phyloP scores from a whole-genome alignment of 352 stramenopile genomes.

The Phytopythium helicoides region DNA sequence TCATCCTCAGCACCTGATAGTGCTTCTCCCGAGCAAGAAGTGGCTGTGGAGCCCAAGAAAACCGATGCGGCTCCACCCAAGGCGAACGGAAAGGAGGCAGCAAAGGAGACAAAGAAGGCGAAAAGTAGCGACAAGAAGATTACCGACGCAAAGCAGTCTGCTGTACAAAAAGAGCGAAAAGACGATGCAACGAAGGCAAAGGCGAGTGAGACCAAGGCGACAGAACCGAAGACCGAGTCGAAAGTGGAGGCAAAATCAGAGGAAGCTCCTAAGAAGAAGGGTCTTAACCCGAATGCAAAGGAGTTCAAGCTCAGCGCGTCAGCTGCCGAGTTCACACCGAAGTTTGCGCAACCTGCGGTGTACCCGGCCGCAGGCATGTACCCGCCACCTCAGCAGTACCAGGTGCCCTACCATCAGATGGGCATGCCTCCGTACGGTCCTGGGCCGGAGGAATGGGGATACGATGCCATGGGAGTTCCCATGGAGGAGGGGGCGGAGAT shows the following conservation, averaged over 20 bases:
- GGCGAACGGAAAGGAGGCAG: slow-evolving; percentile 18
- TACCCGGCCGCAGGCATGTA: slow-evolving; percentile 42
- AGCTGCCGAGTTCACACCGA: slow-evolving; percentile 69
- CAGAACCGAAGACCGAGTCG: slow-evolving; percentile 1
- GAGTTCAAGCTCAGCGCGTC: slow-evolving; percentile 82
- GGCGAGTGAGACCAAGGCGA: slow-evolving; percentile 1
- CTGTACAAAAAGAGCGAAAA: not conserved
- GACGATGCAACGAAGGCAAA: slow-evolving; percentile 2
- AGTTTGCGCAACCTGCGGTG: slow-evolving; percentile 30
- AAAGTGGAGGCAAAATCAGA: slow-evolving; percentile 11
- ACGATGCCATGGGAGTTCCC: slow-evolving; percentile 41
- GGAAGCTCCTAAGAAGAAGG: slow-evolving; percentile 48
- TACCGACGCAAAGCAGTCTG: not conserved
- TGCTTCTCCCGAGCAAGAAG: not conserved
- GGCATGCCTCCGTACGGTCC: slow-evolving; percentile 40
- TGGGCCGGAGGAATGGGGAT: slow-evolving; percentile 77
- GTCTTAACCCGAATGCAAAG: slow-evolving; percentile 82
- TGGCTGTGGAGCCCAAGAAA: slow-evolving; percentile 19
- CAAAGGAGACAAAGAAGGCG: slow-evolving; percentile 16
- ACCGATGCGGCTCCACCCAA: slow-evolving; percentile 1
- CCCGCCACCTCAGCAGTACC: slow-evolving; percentile 29
- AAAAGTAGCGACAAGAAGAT: slow-evolving; percentile 16
- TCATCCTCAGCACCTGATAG: not conserved
- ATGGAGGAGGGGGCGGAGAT: slow-evolving; percentile 55
- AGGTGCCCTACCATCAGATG: slow-evolving; percentile 34